Percentiles rank a stretch among this genome's conserved stretches.
Conservation (phyloP, 371 early-diverging fungal genomes). For the Mucor plumbeus region DNA sequence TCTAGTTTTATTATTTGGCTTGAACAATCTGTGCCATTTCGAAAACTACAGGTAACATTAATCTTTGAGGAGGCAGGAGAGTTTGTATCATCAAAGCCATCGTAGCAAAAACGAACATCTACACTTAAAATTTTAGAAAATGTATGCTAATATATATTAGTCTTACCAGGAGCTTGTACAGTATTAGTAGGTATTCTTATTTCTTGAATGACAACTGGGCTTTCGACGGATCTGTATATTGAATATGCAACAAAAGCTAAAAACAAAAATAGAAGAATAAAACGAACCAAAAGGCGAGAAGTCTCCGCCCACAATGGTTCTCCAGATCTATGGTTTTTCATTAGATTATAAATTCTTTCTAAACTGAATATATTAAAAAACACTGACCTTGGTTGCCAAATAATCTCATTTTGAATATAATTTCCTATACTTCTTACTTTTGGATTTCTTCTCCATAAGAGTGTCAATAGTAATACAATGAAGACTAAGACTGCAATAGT, state of each 20-base stretch:
- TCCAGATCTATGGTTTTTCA: constrained; percentile 26
- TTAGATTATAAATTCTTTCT: not conserved
- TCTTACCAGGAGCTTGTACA: constrained; percentile 40
- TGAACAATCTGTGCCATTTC: constrained; percentile 9
- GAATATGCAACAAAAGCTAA: constrained; percentile 20
- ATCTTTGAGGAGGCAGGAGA: not conserved
- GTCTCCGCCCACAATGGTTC: constrained; percentile 47
- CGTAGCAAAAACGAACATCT: constrained; percentile 45
- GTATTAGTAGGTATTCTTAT: not conserved
- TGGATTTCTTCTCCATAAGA: constrained; percentile 23
- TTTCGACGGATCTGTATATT: constrained; percentile 13
- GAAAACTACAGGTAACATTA: not conserved
- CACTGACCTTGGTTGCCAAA: constrained; percentile 40
- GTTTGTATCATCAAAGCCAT: constrained; percentile 18
- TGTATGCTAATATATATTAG: too few relatives aligned
- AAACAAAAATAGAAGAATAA: constrained; percentile 20
- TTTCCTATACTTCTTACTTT: constrained; percentile 2
- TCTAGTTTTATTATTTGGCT: not conserved
- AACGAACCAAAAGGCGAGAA: constrained; percentile 27
- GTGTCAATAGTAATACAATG: constrained; percentile 1
- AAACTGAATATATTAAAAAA: not conserved
- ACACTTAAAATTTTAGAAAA: too few relatives aligned
- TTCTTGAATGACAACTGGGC: constrained; percentile 29
- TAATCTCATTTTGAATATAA: constrained; percentile 30
- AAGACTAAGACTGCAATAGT: constrained; percentile 15